Evolutionary conservation across 441 rosid species (phyloP), one percentile per base, ranked within the genome.

Genomic region (Brassica hybrid): DNA sequence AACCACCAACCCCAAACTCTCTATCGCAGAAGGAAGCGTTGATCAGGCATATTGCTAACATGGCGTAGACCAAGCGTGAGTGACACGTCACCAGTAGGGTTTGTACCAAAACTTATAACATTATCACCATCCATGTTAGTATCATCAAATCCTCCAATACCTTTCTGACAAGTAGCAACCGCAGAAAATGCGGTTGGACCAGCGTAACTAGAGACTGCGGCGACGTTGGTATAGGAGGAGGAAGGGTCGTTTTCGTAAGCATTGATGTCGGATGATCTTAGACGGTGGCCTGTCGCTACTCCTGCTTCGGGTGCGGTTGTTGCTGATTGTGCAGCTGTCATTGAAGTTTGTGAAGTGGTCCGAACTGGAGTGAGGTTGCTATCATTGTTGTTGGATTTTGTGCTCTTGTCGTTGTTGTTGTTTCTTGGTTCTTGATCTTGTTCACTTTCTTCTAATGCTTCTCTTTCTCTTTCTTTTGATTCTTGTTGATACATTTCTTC

Each of bases 401-500:
- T 73, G 82, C 62, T 74, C 62, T 79, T 69, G 71, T 79, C 78
- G 54, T 27, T 50, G 61, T 68, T 69, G 25, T 9, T 78, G 74
- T 73, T 78, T 70, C 21, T 57, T 41, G 77, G 27, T 67, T 67
- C 77, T 72, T 72, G 73, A 67, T 73, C 65, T 41, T 73, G 50
- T 58, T 68, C 79, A 32, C 19, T 76, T 43, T 48, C 72, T 72
- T 57, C 83, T 68, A 81, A 77, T 66, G 19, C 19, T 18, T 18
- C 19, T 18, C 19, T 18, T 18, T 18, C 19, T 18, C 19, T 18
- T 18, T 88, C 92, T 83, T 88, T 92, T 21, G 83, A 25, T 59
- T 95, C 98, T 84, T 89, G 91, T 78, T 95, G 97, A 83, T 94
- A 94, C 98, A 94, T 94, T 57, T 94, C 99, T 81, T 94, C 99